These are phyloP conservation scores for Ophiostoma populinum DNA, from an alignment of 2,329 filamentous ascomycete species.

Conservation along the genomic window DNA sequence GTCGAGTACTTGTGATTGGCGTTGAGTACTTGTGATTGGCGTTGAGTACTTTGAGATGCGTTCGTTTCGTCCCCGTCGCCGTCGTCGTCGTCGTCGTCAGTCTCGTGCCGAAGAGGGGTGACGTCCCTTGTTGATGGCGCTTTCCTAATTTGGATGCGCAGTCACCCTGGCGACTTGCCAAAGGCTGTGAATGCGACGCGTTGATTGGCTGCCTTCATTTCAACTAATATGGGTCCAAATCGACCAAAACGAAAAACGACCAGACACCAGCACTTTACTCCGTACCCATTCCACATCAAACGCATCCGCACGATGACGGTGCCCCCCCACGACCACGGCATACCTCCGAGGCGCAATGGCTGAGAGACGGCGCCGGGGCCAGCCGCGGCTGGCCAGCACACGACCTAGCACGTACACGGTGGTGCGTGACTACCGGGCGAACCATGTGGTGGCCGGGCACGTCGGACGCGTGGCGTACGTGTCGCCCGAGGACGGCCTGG, in stretches of 20 bases:
- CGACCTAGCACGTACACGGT: slow-evolving; percentile 2
- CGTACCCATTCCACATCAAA: background rate
- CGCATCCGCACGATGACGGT: too few species aligned
- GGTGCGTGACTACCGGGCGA: slow-evolving; percentile 19
- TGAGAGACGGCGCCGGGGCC: slow-evolving; percentile 9
- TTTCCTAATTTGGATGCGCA: slow-evolving; percentile 2
- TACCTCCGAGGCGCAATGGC: slow-evolving; percentile 11
- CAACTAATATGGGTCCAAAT: background rate
- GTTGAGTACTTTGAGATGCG: too few species aligned
- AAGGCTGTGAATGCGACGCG: background rate
- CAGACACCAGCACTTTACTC: background rate
- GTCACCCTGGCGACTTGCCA: slow-evolving; percentile 3
- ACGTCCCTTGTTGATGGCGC: slow-evolving; percentile 1
- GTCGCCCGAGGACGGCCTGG: slow-evolving; percentile 14
- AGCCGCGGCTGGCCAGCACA: background rate
- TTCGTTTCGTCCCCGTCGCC: too few species aligned
- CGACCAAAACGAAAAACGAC: background rate
- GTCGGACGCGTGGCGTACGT: slow-evolving; percentile 31
- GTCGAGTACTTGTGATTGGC: too few species aligned
- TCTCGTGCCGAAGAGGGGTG: too few species aligned
- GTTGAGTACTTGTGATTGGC: background rate
- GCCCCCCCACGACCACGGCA: too few species aligned
- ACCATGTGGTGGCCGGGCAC: slow-evolving; percentile 34
- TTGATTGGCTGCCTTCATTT: too few species aligned
- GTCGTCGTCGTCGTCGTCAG: too few species aligned